phyloP scores from a whole-genome alignment of 2,329 filamentous ascomycete species.

The Talaromyces funiculosus region DNA sequence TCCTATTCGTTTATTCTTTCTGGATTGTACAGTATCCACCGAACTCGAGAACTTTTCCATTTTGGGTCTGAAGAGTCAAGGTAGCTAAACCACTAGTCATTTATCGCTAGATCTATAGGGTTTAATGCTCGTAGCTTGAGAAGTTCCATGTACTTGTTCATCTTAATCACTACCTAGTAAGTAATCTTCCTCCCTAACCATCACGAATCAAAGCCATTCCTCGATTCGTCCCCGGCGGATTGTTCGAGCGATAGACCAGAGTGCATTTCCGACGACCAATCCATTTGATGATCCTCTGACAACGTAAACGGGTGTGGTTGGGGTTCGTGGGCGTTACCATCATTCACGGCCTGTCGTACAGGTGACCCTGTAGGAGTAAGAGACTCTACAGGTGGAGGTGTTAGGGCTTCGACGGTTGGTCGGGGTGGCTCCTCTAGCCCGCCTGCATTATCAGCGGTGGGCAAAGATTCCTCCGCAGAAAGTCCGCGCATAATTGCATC shows the following conservation, averaged over 20 bases:
- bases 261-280: constrained; percentile 27
- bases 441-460: constrained; percentile 33
- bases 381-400: constrained; percentile 64
- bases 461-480: constrained; percentile 53
- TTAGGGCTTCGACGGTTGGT: constrained; percentile 79
- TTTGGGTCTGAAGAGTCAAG: not conserved
- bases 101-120: not conserved
- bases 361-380: constrained; percentile 50
- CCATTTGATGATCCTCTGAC: constrained; percentile 14
- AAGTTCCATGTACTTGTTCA: not conserved
- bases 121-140: not conserved
- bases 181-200: not conserved
- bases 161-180: not conserved
- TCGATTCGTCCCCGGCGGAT: constrained; percentile 20
- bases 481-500: constrained; percentile 83
- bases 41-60: not conserved
- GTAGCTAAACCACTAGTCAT: not conserved
- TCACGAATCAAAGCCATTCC: constrained; percentile 27
- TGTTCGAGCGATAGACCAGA: constrained; percentile 16
- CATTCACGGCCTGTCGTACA: constrained; percentile 19
- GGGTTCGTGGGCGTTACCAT: not conserved
- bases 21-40: not conserved
- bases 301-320: constrained; percentile 13
- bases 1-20: not conserved
- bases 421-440: constrained; percentile 39